A percentile compares a stretch with the other conserved stretches of the same genome.
Conservation (phyloP, 768 basidiomycete species). For the Lentinula edodes region DNA sequence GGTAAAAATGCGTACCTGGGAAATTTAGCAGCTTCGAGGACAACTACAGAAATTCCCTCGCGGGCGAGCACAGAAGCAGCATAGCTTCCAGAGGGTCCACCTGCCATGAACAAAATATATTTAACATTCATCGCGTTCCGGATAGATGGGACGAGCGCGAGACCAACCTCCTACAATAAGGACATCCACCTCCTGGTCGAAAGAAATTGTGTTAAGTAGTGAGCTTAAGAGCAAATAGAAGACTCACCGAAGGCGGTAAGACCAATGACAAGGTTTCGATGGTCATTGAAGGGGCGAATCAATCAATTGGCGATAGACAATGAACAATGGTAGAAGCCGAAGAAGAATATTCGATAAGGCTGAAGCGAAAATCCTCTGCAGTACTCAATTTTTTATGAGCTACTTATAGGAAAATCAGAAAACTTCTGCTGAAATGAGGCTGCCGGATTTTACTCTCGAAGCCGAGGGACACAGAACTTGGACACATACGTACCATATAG, state of each 20-base stretch:
- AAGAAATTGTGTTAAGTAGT: not conserved
- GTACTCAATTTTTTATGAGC: not conserved
- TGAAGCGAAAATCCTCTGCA: not conserved
- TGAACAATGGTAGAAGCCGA: not conserved
- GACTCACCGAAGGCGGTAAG: not conserved
- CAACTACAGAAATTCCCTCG: conserved; percentile 22
- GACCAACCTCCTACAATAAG: conserved; percentile 33
- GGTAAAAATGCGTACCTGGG: conserved; percentile 11
- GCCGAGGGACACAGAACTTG: not conserved
- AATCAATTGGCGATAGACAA: not conserved
- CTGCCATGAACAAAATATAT: conserved; percentile 4
- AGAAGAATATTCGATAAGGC: not conserved
- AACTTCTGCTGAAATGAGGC: not conserved
- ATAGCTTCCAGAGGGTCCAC: conserved; percentile 24
- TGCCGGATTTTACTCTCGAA: not conserved
- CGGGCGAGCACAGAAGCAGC: conserved; percentile 23
- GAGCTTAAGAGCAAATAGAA: not conserved
- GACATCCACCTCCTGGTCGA: conserved; percentile 33
- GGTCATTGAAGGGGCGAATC: not conserved
- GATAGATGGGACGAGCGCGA: not conserved
- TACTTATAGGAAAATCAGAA: not conserved
- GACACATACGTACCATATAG: not conserved
- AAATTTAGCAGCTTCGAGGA: conserved; percentile 20
- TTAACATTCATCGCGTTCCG: not conserved
- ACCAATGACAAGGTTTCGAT: not conserved